phyloP scores from a whole-genome alignment of 768 basidiomycete genomes.

The Hirschioporus abietinus region DNA sequence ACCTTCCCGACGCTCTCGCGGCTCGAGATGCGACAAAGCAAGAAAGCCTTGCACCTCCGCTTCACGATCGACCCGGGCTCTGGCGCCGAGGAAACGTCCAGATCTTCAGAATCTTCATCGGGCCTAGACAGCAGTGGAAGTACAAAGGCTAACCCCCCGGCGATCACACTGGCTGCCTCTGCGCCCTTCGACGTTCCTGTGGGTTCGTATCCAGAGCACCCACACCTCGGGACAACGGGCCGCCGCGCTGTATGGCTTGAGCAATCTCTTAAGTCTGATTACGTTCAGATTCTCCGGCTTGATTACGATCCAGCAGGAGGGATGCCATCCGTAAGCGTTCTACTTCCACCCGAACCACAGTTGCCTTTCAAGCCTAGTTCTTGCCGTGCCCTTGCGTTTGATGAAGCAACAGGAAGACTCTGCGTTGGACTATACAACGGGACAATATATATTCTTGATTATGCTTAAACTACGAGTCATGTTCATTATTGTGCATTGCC shows the following conservation, averaged over 20 bases:
- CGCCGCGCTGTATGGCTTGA: conserved; percentile 49
- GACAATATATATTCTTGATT: conserved; percentile 44
- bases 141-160: conserved; percentile 1
- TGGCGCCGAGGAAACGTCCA: background rate
- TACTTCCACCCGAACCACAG: conserved; percentile 42
- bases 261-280: conserved; percentile 43
- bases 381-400: conserved; percentile 45
- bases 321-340: conserved; percentile 24
- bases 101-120: background rate
- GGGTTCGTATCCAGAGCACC: conserved; percentile 14
- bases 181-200: background rate
- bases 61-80: background rate
- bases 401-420: conserved; percentile 50
- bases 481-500: no score
- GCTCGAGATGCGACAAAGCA: conserved; percentile 1
- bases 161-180: background rate
- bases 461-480: background rate
- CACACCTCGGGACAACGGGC: conserved; percentile 32
- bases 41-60: conserved; percentile 1
- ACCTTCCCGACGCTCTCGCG: conserved; percentile 1
- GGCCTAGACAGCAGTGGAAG: background rate
- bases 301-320: conserved; percentile 28
- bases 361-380: conserved; percentile 46
- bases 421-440: conserved; percentile 48
- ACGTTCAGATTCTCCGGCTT: conserved; percentile 46